Percentiles rank a stretch among this genome's conserved stretches.
phyloP scores from a whole-genome alignment of 768 basidiomycete genomes.

The Lentinus brumalis region DNA sequence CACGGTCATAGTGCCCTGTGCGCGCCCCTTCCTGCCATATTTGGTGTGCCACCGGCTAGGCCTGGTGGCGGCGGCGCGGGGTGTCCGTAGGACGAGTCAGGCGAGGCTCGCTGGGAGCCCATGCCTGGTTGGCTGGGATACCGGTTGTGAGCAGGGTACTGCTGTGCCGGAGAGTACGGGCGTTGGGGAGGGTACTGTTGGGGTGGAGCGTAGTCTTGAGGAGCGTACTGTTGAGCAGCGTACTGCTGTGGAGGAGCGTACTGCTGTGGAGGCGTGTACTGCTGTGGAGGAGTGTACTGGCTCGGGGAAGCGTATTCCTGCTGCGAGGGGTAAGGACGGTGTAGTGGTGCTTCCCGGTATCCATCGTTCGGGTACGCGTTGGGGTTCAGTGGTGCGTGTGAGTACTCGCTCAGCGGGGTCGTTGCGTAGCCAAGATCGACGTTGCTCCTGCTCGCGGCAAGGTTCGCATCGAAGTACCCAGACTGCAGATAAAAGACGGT shows the following conservation, averaged over 20 bases:
- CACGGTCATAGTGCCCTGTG: constrained; percentile 22
- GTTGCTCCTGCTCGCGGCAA: constrained; percentile 22
- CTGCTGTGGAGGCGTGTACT: constrained; percentile 6
- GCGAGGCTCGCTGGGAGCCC: constrained; percentile 7
- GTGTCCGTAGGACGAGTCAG: constrained; percentile 18
- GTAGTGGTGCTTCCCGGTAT: constrained; percentile 61
- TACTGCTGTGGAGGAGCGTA: background rate
- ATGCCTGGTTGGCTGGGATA: constrained; percentile 6
- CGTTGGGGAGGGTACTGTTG: constrained; percentile 8
- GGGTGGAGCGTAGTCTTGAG: constrained; percentile 5
- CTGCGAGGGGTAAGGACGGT: constrained; percentile 49
- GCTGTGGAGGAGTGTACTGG: constrained; percentile 7
- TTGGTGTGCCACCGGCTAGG: constrained; percentile 20
- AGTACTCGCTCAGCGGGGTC: constrained; percentile 33
- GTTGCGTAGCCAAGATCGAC: constrained; percentile 34
- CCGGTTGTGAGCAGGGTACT: background rate
- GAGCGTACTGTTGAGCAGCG: constrained; percentile 1
- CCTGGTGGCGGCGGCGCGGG: constrained; percentile 24
- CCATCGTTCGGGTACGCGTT: constrained; percentile 39
- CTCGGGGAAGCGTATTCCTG: background rate
- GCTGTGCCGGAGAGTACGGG: background rate
- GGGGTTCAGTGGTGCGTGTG: constrained; percentile 37
- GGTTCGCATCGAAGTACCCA: constrained; percentile 26
- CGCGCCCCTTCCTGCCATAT: constrained; percentile 35
- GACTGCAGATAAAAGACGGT: too few species aligned